A percentile compares a stretch with the other conserved stretches of the same genome.
Conservation (phyloP, 192 early-diverging fungal genomes). For the Backusella liffmaniae region DNA sequence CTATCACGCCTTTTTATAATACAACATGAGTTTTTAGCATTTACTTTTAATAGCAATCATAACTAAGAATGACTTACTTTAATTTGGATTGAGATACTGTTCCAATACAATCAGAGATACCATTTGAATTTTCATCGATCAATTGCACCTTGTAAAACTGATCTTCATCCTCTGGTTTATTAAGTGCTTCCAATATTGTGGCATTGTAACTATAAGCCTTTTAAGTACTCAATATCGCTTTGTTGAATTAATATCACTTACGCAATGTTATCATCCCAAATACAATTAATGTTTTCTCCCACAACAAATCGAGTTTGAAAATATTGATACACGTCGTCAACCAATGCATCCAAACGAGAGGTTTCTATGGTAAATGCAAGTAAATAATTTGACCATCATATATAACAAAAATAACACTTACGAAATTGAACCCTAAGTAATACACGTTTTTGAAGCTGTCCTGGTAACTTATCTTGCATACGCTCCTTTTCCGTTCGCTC, state of each 20-base stretch:
- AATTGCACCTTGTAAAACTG: constrained; percentile 50
- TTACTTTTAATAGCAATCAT: neutral
- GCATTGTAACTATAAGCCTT: constrained; percentile 40
- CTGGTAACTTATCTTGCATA: constrained; percentile 65
- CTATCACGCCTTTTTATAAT: constrained; percentile 50
- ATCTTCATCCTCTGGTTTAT: constrained; percentile 16
- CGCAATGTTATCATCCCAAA: constrained; percentile 42
- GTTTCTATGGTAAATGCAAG: constrained; percentile 39
- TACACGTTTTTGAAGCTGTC: constrained; percentile 58
- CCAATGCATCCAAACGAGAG: constrained; percentile 54
- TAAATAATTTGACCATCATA: neutral
- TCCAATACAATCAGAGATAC: constrained; percentile 49
- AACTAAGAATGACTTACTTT: constrained; percentile 23
- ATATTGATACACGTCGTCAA: constrained; percentile 59
- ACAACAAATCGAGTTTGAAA: constrained; percentile 54
- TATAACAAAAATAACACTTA: constrained; percentile 30
- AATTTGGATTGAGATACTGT: constrained; percentile 35
- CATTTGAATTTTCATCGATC: constrained; percentile 52
- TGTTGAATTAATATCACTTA: constrained; percentile 15
- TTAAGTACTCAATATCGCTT: neutral
- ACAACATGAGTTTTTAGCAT: too few relatives aligned
- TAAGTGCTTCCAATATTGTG: constrained; percentile 29
- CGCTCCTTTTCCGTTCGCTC: constrained; percentile 66
- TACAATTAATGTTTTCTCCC: constrained; percentile 54
- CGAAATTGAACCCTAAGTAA: constrained; percentile 75